Percentiles rank a stretch among this genome's conserved stretches.
phyloP scores from a whole-genome alignment of 2,329 filamentous ascomycete genomes.

The Beauveria pseudobassiana region DNA sequence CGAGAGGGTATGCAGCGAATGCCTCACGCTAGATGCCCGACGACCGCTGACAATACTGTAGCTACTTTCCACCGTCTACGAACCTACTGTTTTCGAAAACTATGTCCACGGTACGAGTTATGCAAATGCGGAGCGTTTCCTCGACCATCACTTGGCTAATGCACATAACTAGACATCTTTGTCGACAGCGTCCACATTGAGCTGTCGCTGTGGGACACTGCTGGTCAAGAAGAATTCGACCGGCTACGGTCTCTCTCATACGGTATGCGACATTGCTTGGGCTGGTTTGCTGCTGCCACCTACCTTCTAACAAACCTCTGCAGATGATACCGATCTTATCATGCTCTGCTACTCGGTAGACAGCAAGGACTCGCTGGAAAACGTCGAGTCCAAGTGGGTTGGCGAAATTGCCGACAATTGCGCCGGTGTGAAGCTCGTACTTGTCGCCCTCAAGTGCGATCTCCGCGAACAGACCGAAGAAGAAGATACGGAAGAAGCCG shows the following conservation, averaged over 20 bases:
- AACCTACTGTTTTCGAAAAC: conserved; percentile 97
- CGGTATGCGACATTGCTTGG: conserved; percentile 39
- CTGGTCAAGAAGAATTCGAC: conserved; percentile 98
- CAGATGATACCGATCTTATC: conserved; percentile 86
- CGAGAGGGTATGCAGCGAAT: conserved; percentile 68
- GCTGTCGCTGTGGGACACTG: conserved; percentile 95
- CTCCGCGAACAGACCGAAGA: conserved; percentile 70
- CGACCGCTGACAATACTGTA: conserved; percentile 26
- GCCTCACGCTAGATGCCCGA: not conserved
- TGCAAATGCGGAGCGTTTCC: not conserved
- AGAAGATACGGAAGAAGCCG: conserved; percentile 60
- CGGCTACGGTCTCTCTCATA: conserved; percentile 91
- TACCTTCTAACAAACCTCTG: not conserved
- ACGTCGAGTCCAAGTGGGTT: conserved; percentile 98
- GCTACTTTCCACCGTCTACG: conserved; percentile 96
- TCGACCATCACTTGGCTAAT: conserved; percentile 12
- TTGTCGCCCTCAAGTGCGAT: conserved; percentile 96
- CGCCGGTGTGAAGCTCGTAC: conserved; percentile 85
- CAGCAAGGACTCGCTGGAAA: conserved; percentile 91
- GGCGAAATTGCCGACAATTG: conserved; percentile 98
- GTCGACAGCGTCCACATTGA: conserved; percentile 97
- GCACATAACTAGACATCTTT: conserved; percentile 68
- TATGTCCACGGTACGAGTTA: conserved; percentile 78
- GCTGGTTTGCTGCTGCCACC: not conserved
- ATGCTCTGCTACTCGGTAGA: conserved; percentile 99